phyloP scores from a whole-genome alignment of 805 yeast genomes.

The Lachancea sp. region DNA sequence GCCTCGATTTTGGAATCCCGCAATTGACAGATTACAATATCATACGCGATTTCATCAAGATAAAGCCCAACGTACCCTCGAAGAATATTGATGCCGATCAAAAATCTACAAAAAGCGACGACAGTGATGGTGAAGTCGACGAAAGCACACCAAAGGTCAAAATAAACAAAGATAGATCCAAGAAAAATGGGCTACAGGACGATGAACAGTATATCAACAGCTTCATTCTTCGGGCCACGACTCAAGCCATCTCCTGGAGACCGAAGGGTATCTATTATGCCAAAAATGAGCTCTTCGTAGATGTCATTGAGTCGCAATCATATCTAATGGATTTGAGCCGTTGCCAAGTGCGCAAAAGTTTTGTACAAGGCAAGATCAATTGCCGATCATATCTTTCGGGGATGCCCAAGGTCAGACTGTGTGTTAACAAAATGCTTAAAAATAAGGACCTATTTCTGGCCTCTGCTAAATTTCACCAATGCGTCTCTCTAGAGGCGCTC shows the following conservation, averaged over 20 bases:
- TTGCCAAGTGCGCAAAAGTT: constrained; percentile 56
- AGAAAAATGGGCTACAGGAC: constrained; percentile 5
- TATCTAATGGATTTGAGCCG: constrained; percentile 57
- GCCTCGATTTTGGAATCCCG: constrained; percentile 82
- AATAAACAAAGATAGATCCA: constrained; percentile 2
- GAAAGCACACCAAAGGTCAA: constrained; percentile 11
- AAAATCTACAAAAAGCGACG: constrained; percentile 2
- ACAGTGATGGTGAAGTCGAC: constrained; percentile 7
- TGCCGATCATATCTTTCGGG: constrained; percentile 79
- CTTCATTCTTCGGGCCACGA: constrained; percentile 68
- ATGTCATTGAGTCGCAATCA: constrained; percentile 69
- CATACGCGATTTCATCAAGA: constrained; percentile 68
- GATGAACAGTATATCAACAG: constrained; percentile 48
- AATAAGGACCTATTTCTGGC: constrained; percentile 41
- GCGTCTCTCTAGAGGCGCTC: constrained; percentile 67
- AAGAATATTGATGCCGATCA: constrained; percentile 25
- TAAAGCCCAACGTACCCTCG: constrained; percentile 41
- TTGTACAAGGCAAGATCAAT: constrained; percentile 64
- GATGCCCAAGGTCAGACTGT: constrained; percentile 77
- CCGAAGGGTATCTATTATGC: constrained; percentile 83
- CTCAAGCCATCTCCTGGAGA: constrained; percentile 83
- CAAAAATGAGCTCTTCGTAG: constrained; percentile 85
- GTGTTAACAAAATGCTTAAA: constrained; percentile 59
- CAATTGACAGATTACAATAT: constrained; percentile 78
- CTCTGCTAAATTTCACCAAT: constrained; percentile 80